Percentiles rank a stretch among this genome's conserved stretches.
Conservation (phyloP, 1,284 basidiomycete genomes). For the Schizophyllum amplum region DNA sequence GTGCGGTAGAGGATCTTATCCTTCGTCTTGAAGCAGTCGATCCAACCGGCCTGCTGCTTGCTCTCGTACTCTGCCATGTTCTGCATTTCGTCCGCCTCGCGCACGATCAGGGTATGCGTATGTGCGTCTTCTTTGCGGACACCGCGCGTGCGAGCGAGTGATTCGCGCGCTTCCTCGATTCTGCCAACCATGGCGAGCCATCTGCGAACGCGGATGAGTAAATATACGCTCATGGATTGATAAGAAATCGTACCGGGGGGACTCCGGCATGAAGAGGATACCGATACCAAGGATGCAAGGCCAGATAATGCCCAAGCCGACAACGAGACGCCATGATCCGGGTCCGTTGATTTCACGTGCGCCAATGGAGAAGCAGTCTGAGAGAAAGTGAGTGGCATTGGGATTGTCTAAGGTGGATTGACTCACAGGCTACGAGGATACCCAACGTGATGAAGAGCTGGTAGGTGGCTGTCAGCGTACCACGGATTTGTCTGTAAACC, state of each 20-base stretch:
- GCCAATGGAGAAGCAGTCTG: constrained; percentile 55
- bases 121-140: constrained; percentile 31
- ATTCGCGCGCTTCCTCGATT: constrained; percentile 41
- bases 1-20: constrained; percentile 58
- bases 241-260: constrained; percentile 36
- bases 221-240: not conserved
- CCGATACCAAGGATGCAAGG: constrained; percentile 57
- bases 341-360: constrained; percentile 38
- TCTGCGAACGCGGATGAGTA: constrained; percentile 16
- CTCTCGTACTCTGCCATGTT: constrained; percentile 40
- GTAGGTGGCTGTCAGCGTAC: constrained; percentile 63
- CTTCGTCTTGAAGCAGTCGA: constrained; percentile 48
- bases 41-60: constrained; percentile 41
- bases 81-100: constrained; percentile 46
- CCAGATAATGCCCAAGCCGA: constrained; percentile 68
- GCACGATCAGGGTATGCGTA: constrained; percentile 35
- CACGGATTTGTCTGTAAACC: constrained; percentile 49
- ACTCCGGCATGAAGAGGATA: constrained; percentile 73
- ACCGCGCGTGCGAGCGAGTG: constrained; percentile 53
- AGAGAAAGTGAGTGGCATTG: constrained; percentile 1
- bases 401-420: not conserved
- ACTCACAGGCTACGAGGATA: constrained; percentile 65
- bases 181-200: constrained; percentile 52
- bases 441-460: constrained; percentile 74
- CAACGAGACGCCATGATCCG: constrained; percentile 60